Base-by-base conservation (phyloP, 208 protist species). In the Leishmania tarentolae region DNA sequence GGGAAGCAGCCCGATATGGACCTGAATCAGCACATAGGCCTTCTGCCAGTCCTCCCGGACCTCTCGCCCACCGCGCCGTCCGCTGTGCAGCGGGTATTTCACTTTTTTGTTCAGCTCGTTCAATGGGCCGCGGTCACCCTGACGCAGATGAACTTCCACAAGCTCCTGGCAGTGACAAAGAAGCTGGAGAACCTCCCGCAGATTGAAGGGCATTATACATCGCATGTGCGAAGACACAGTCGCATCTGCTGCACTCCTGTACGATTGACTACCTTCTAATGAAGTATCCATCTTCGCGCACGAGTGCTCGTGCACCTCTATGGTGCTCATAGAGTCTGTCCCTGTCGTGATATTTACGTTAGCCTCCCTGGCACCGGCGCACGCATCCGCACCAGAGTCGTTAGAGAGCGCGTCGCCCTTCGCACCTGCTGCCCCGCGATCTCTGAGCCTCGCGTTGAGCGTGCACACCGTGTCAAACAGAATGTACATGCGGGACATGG, bases 1-100 rank as follows among this genome's bases (percentile, higher is more conserved):
- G 21, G 86, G 37, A 28, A 92, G 70, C 17, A 94, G 87, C 19
- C 79, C 84, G 9, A 97, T 69, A n/a, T 94, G 89, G 0, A 84
- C 87, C 79, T 98, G 93, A 68, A 97, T 87, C 17, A 98, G 87
- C 15, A 98, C 83, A 81, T 93, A 97, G 15, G 88, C 82, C 86
- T 98, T 98, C 65, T 98, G 95, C 95, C 95, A 98, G 63, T 96
- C 87, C 79, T 98, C 93, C 2, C 91, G 87, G 40, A 98, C 94
- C 74, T 95, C 92, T 21, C 93, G 83, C 40, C 92, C 90, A 17
- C 92, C 91, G n/a, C 79, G 70, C 28, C 91, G 86, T 7, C 93
- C 92, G 74, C 81, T 91, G 37, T 92, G 88, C 15, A 97, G 52
- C 2, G 93, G 92, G 68, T 88, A 94, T 59, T 87, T 82, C 31